Conservation (phyloP, 2,329 filamentous ascomycete genomes). For the Penicillium sp. region DNA sequence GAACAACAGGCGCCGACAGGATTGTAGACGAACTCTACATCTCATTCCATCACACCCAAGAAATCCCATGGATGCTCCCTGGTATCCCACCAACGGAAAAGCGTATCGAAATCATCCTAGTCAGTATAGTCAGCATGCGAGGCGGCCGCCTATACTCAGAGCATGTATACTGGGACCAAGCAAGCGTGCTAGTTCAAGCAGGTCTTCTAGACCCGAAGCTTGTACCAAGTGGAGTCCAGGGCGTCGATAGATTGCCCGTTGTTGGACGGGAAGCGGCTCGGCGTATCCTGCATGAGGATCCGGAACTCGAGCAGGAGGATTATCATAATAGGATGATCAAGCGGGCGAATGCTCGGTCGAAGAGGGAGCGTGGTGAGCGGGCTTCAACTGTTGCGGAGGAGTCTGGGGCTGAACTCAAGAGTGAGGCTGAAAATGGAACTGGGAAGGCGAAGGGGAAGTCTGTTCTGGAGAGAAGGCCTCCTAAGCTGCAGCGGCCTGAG, state of each 20-base stretch:
- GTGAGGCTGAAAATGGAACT: constrained; percentile 20
- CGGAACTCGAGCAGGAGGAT: constrained; percentile 33
- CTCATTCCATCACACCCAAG: constrained; percentile 57
- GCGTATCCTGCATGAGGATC: constrained; percentile 42
- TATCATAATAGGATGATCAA: constrained; percentile 37
- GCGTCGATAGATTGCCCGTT: constrained; percentile 41
- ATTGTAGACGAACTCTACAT: constrained; percentile 63
- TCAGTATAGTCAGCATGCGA: constrained; percentile 57
- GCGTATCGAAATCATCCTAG: constrained; percentile 57
- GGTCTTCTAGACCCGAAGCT: constrained; percentile 59
- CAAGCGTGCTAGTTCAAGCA: constrained; percentile 59
- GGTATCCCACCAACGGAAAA: constrained; percentile 58
- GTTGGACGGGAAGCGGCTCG: constrained; percentile 41
- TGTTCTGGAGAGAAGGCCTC: constrained; percentile 11
- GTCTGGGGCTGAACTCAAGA: constrained; percentile 25
- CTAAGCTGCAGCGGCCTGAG: not conserved
- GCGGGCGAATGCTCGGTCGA: constrained; percentile 20
- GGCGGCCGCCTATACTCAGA: constrained; percentile 57
- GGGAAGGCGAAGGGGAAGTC: constrained; percentile 22
- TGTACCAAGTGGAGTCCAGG: constrained; percentile 48
- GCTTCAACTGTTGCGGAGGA: constrained; percentile 22
- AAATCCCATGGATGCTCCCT: constrained; percentile 61
- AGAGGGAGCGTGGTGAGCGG: constrained; percentile 9
- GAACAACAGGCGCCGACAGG: constrained; percentile 59
- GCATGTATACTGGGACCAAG: constrained; percentile 64